Evolutionary conservation across 495 filamentous ascomycete species (phyloP), one percentile per base, ranked within the genome.

Genomic region (Penicillium flavigenum): DNA sequence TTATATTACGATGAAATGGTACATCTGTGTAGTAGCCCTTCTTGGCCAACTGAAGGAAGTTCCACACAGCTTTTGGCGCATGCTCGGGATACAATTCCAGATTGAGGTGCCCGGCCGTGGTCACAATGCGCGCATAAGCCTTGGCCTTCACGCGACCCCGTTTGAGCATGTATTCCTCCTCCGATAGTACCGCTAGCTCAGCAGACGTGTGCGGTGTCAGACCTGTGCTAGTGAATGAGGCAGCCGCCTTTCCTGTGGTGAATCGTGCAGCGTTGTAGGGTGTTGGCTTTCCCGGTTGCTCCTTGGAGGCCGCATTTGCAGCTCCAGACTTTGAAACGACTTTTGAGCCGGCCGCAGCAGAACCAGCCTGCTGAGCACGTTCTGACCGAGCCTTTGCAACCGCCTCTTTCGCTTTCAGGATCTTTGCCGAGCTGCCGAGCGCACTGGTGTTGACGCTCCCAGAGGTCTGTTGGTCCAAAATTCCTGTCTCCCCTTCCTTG

Each of bases 131-230:
- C 14, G 89, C 92, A 74, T 96, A 98, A 49, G 92, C 95, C 60
- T 90, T 93, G 60, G 79, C 82, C 68, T 95, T 96, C 32, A 99
- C 86, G 44, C 90, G 86, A 46, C 85, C 86, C 12, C 92, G 90
- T 63, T 90, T 89, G 44, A 98, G 80, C 88, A 99, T 94, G 72
- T 91, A 98, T 63, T 97, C 91, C 73, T 99, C 94, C 56, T 96
- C 90, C 2, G 88, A 88, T 17, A 98, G 81, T 32, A 92, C 72
- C 24, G 94, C 93, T 51, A 91, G 83, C 60, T 95, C 91, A 60
- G 79, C 85, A 57, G 87, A 86, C 0, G 94, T 99, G 63, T 95
- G 88, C 0, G 92, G 92, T 14, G 95, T 98, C 48, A 98, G 72
- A 26, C 93, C 92, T 0, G 94, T 99, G 61, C 87, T 92, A 39